Evolutionary conservation across 139 green algal genomes (phyloP).

Genomic region (Chlorella sorokiniana): DNA sequence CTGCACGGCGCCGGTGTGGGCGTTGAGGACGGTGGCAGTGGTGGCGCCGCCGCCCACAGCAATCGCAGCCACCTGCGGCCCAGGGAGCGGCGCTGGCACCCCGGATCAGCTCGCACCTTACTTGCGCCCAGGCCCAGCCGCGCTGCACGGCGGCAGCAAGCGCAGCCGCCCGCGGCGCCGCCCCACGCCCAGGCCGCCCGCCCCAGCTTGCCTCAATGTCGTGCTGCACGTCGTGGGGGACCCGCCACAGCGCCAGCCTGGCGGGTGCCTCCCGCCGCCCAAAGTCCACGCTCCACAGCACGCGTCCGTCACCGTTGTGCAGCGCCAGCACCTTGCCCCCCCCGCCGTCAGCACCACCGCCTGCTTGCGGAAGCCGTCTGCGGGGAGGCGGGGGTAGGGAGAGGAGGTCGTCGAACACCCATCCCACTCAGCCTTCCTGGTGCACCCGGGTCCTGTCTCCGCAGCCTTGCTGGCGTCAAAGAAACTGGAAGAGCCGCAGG

Average conservation of each 20-base stretch:
- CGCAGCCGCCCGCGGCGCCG: too few relatives aligned
- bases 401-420: neutral
- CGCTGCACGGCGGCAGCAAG: too few relatives aligned
- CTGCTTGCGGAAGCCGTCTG: constrained; percentile 49
- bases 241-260: constrained; percentile 55
- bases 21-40: constrained; percentile 53
- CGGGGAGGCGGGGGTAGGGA: neutral
- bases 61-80: constrained; percentile 53
- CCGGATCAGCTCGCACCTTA: too few relatives aligned
- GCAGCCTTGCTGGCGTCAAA: neutral
- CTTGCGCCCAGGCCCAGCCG: too few relatives aligned
- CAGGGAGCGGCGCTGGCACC: neutral
- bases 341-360: constrained; percentile 27
- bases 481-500: too few relatives aligned
- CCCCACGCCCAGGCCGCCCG: neutral
- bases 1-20: constrained; percentile 53
- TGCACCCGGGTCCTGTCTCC: too few relatives aligned
- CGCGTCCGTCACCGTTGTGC: constrained; percentile 88
- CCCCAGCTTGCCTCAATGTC: constrained; percentile 15
- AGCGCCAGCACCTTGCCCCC: constrained; percentile 80
- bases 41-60: neutral
- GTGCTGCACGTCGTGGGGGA: constrained; percentile 69
- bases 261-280: neutral
- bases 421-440: too few relatives aligned
- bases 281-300: constrained; percentile 72